Conservation (phyloP, 495 filamentous ascomycete species). For the Aspergillus cristatus region DNA sequence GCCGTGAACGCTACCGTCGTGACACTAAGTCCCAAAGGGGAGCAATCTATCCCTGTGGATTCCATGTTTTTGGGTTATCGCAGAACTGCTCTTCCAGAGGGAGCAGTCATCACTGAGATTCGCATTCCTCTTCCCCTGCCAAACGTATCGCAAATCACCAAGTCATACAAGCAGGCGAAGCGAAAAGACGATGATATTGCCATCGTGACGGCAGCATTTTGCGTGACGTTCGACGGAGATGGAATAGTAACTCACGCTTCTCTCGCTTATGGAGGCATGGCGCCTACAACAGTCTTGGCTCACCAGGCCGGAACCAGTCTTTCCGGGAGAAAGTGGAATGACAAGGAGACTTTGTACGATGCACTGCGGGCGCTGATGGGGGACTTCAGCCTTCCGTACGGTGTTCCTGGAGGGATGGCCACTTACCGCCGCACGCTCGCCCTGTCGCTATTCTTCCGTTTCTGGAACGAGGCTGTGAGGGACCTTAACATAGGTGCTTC, state of each 20-base stretch:
- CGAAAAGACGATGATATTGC: constrained; percentile 96
- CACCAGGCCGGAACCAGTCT: constrained; percentile 64
- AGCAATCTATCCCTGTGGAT: constrained; percentile 79
- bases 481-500: constrained; percentile 34
- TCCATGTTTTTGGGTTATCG: constrained; percentile 91
- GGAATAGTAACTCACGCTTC: constrained; percentile 61
- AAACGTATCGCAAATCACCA: constrained; percentile 51
- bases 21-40: constrained; percentile 60
- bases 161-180: constrained; percentile 90
- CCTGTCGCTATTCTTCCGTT: constrained; percentile 80
- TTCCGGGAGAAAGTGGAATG: constrained; percentile 67
- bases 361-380: constrained; percentile 76
- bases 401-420: constrained; percentile 92
- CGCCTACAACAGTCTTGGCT: constrained; percentile 73
- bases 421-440: constrained; percentile 88
- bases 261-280: constrained; percentile 88
- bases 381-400: constrained; percentile 78
- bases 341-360: constrained; percentile 74
- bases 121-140: constrained; percentile 71
- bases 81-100: constrained; percentile 67
- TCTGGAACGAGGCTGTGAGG: constrained; percentile 65
- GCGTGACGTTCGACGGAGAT: constrained; percentile 54
- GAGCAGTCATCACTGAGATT: constrained; percentile 78
- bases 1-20: constrained; percentile 74
- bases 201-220: constrained; percentile 79